Conservation (phyloP, 2,329 filamentous ascomycete genomes). For the Teratosphaeria gauchensis region DNA sequence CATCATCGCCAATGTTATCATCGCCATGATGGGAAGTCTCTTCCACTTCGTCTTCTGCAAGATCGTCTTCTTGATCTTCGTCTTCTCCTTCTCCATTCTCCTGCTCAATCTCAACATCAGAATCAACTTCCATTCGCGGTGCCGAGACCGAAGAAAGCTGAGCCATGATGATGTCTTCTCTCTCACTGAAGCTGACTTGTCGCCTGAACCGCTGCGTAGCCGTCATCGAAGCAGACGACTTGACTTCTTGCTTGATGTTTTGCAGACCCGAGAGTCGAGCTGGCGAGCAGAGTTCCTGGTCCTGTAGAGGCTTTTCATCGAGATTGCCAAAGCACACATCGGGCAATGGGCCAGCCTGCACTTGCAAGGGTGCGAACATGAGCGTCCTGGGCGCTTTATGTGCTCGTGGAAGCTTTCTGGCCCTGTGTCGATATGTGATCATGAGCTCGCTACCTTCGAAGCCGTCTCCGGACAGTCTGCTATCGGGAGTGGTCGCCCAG, state of each 20-base stretch:
- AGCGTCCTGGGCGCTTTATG: background rate
- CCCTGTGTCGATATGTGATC: background rate
- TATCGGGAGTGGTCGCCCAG: background rate
- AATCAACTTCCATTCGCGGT: slow-evolving; percentile 7
- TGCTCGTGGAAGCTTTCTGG: background rate
- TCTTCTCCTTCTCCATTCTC: slow-evolving; percentile 7
- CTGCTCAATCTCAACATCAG: slow-evolving; percentile 4
- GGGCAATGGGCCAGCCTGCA: slow-evolving; percentile 17
- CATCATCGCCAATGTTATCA: background rate
- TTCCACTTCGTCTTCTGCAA: background rate
- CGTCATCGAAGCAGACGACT: background rate
- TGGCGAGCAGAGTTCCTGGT: background rate
- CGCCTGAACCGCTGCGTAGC: background rate
- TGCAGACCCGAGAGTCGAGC: background rate
- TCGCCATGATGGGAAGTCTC: slow-evolving; percentile 2
- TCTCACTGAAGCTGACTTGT: slow-evolving; percentile 12
- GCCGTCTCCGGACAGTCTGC: slow-evolving; percentile 6
- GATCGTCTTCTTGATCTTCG: background rate
- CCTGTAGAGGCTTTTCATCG: slow-evolving; percentile 6
- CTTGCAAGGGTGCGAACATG: slow-evolving; percentile 6
- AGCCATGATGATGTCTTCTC: slow-evolving; percentile 10
- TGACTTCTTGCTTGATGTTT: background rate
- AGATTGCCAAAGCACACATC: slow-evolving; percentile 14
- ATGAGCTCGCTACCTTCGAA: slow-evolving; percentile 7
- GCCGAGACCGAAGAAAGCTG: slow-evolving; percentile 19